These are phyloP conservation scores for Candida boleticola DNA, from an alignment of 805 yeast genomes.

Conservation along the genomic window DNA sequence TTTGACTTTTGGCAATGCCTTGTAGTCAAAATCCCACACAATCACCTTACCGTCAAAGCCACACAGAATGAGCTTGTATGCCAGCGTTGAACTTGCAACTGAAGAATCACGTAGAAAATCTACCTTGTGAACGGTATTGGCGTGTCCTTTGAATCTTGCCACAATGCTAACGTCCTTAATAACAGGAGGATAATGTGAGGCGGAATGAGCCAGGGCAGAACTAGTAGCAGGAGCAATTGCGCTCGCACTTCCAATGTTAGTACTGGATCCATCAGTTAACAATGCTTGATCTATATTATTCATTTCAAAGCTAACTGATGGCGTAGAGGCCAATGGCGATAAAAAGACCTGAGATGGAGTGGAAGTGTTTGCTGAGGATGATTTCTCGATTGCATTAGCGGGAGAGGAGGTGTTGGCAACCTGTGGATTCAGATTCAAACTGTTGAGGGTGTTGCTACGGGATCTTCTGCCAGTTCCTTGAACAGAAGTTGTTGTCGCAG, in stretches of 20 bases:
- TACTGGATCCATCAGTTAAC: background rate
- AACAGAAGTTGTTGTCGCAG: constrained; percentile 12
- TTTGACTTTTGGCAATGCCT: constrained; percentile 38
- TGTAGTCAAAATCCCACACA: constrained; percentile 45
- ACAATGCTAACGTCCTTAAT: constrained; percentile 37
- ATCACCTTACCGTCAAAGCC: constrained; percentile 40
- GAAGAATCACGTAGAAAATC: constrained; percentile 21
- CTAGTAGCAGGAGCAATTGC: background rate
- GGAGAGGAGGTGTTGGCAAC: constrained; percentile 1
- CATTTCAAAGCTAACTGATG: constrained; percentile 22
- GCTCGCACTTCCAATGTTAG: background rate
- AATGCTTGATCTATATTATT: constrained; percentile 12
- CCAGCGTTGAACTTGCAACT: constrained; percentile 8
- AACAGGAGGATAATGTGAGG: constrained; percentile 27
- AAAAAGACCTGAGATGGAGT: constrained; percentile 10
- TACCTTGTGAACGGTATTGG: constrained; percentile 31
- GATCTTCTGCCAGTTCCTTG: constrained; percentile 32
- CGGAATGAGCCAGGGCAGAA: constrained; percentile 5
- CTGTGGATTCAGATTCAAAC: constrained; percentile 19
- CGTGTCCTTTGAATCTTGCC: constrained; percentile 39
- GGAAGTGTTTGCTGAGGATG: background rate
- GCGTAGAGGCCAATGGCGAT: constrained; percentile 21
- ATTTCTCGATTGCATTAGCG: background rate
- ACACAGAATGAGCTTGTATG: constrained; percentile 35
- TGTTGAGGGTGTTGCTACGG: constrained; percentile 39